Base-by-base conservation (phyloP, 2,329 filamentous ascomycete genomes). In the Cordyceps sp. region DNA sequence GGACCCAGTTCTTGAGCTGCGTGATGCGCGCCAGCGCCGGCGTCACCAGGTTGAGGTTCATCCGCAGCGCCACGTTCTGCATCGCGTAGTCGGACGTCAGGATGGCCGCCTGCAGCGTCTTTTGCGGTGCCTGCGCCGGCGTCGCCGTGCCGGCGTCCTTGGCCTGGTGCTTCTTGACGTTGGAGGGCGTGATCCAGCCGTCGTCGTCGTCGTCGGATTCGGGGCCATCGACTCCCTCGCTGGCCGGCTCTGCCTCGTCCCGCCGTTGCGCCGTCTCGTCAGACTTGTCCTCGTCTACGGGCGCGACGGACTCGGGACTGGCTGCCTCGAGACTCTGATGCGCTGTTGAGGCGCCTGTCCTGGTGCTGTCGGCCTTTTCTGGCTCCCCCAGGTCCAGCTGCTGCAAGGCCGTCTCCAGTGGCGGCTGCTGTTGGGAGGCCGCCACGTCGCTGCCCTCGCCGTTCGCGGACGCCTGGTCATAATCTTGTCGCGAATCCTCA, bases 11-110 rank as follows among this genome's bases (percentile, higher is more conserved):
- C 53, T 85, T 88, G 41, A 96, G 69, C 37, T 80, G 74, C 24
- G 75, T 78, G 50, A 98, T 84, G 45, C 85, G 75, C 39, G 81
- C 69, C 37, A 96, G 64, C 13, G 73, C 69, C 1, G 82, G 70
- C 1, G 86, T 85, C 36, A 94, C 68, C 10, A 94, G 72, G 50
- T 90, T 83, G 33, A 98, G 71, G 58, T 94, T 93, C 63, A 96
- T 92, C 44, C 92, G 83, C 5, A 98, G 68, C 2, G 90, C 71
- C 7, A 96, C 85, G 52, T 96, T 96, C 59, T 96, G 88, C 83
- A 98, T 93, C 34, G 90, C 88, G 57, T 82, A 96, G 61, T 98
- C 90, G 34, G 80, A 85, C 2, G 90, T 96, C 48, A 96, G 78
- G 28, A 88, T 76, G n/a, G 85, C 88, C 13, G 82, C 83, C 54